phyloP scores from a whole-genome alignment of 371 early-diverging fungal species.

The Zychaea mexicana region DNA sequence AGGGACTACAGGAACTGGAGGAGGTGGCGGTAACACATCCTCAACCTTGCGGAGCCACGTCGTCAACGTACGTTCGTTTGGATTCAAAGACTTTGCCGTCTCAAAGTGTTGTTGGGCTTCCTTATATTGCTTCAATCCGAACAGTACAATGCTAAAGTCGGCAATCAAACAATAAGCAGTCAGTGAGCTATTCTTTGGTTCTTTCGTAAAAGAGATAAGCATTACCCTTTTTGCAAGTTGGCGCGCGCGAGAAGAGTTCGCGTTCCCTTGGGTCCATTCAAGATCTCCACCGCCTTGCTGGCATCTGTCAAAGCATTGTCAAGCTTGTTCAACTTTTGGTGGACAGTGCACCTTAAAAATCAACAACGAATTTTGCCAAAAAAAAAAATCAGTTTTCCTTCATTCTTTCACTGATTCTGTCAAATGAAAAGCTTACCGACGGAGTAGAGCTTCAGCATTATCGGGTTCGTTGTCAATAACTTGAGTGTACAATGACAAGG shows the following conservation, averaged over 20 bases:
- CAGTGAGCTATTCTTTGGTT: not conserved
- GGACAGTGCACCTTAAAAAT: constrained; percentile 54
- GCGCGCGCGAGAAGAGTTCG: constrained; percentile 67
- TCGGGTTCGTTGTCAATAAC: constrained; percentile 78
- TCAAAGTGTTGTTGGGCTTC: constrained; percentile 61
- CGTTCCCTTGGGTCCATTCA: constrained; percentile 50
- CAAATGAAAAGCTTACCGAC: too few relatives aligned
- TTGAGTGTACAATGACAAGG: constrained; percentile 72
- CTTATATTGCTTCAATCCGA: constrained; percentile 47
- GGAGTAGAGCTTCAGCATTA: constrained; percentile 66
- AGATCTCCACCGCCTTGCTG: constrained; percentile 53
- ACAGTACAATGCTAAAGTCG: constrained; percentile 53
- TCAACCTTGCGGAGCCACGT: constrained; percentile 61
- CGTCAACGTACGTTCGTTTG: constrained; percentile 53
- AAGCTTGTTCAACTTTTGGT: constrained; percentile 62
- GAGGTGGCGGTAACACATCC: constrained; percentile 36
- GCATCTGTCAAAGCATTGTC: constrained; percentile 69
- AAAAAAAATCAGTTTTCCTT: too few relatives aligned
- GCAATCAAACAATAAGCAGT: not conserved
- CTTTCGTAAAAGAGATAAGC: not conserved
- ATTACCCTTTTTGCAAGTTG: constrained; percentile 63
- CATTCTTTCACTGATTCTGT: not conserved
- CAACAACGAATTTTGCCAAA: too few relatives aligned
- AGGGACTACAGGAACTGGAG: constrained; percentile 7
- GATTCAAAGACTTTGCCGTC: constrained; percentile 51